Evolutionary conservation across 2,329 filamentous ascomycete species (phyloP), one percentile per base, ranked within the genome.

Genomic region (Nemania sp.): DNA sequence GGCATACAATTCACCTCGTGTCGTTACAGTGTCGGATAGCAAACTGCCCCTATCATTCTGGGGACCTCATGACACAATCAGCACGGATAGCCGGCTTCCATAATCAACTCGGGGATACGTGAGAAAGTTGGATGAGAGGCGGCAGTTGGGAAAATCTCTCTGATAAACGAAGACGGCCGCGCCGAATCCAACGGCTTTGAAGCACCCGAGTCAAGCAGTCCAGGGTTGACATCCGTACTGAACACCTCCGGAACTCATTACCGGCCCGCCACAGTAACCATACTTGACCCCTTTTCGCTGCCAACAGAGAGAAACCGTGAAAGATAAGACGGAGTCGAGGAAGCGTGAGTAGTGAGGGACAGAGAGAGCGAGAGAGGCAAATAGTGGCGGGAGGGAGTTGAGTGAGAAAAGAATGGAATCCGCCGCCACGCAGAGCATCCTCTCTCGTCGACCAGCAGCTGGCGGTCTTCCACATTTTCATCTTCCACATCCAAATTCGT

Each of bases 391-490:
- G 54, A 63, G 40, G 53, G 52, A 13, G 40, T 53, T 60, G 54
- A 49, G 53, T 52, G 46, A 57, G 53, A 62, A 51, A 61, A 68
- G 63, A 55, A 73, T 73, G 72, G 70, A 73, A 70, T 56, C 64
- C 63, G 66, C 63, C 63, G 62, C 62, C 54, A 59, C 65, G 46
- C 68, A 69, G 48, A 89, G 88, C 78, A 87, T 92, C 73, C 85
- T 87, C 68, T 83, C 87, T 74, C 85, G 90, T 71, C 85, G 89
- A 75, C 85, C 87, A 71, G 88, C 88, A 71, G 86, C 89, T 64
- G 85, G 84, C 59, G 83, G 84, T 68, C 82, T 92, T 64, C 88
- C 89, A 61, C 71, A 70, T 11, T 73, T 72, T 54, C 69, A 72
- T 37, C 71, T 74, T 20, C 72, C 70, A 65, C 64, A 65, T 55